Conservation (phyloP, 805 yeast species). For the Ogataea angusta region DNA sequence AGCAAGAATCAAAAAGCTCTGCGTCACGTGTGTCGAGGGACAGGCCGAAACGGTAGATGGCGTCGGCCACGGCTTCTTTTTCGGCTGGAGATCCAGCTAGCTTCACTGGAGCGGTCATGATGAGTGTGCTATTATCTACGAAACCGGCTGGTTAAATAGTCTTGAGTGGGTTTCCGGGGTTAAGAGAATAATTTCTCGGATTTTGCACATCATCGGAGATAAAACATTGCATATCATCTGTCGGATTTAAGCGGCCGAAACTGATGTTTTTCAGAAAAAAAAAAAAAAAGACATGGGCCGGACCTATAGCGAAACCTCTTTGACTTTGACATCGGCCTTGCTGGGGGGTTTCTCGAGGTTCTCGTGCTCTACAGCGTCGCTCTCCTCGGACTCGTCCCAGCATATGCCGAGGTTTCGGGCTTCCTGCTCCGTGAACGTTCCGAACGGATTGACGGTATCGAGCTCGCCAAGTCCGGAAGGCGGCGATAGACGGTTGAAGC, state of each 20-base stretch:
- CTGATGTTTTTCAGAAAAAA: too few species aligned
- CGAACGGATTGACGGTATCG: slow-evolving; percentile 35
- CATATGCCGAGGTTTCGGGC: slow-evolving; percentile 32
- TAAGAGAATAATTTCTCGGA: too few species aligned
- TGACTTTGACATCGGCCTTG: background rate
- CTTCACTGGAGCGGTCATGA: too few species aligned
- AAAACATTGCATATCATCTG: too few species aligned
- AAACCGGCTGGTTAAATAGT: too few species aligned
- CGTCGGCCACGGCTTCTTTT: background rate
- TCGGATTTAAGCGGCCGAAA: too few species aligned
- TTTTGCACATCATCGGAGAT: too few species aligned
- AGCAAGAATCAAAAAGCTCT: background rate
- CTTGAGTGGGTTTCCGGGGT: too few species aligned
- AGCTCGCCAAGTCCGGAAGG: slow-evolving; percentile 30
- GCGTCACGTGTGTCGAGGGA: background rate
- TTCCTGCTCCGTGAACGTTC: slow-evolving; percentile 32
- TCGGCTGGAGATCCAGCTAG: background rate
- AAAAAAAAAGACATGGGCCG: too few species aligned
- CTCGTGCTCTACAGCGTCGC: background rate
- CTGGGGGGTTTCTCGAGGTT: background rate
- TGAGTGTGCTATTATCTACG: too few species aligned
- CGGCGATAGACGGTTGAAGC: slow-evolving; percentile 37
- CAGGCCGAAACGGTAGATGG: background rate
- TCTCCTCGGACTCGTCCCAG: background rate
- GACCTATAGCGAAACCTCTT: background rate